phyloP scores from a whole-genome alignment of 2,329 filamentous ascomycete species.

The Claviceps sp. region DNA sequence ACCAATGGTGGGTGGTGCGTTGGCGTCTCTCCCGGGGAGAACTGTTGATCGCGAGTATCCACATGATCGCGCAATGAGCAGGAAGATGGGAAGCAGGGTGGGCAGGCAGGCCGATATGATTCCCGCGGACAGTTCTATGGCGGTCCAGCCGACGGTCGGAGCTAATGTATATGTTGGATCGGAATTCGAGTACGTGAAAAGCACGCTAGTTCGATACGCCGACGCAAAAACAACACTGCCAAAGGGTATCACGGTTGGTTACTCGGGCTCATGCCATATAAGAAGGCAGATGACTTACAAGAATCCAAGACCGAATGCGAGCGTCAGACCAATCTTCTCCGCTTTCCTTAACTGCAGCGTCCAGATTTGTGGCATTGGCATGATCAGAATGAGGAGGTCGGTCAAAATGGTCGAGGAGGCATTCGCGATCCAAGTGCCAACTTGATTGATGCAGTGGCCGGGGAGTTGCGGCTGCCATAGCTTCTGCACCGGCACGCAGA shows the following conservation, averaged over 20 bases:
- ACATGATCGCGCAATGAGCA: slow-evolving; percentile 22
- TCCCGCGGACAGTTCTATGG: slow-evolving; percentile 34
- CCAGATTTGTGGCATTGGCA: slow-evolving; percentile 34
- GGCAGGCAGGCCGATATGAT: slow-evolving; percentile 41
- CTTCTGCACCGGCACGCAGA: slow-evolving; percentile 36
- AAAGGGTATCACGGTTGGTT: neutral
- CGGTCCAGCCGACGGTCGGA: slow-evolving; percentile 32
- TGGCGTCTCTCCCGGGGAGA: slow-evolving; percentile 13
- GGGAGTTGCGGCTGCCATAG: slow-evolving; percentile 32
- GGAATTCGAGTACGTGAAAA: slow-evolving; percentile 27
- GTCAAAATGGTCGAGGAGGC: slow-evolving; percentile 32
- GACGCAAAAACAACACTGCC: slow-evolving; percentile 33
- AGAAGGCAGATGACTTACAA: slow-evolving; percentile 21
- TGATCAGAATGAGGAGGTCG: slow-evolving; percentile 29
- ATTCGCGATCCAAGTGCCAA: slow-evolving; percentile 37
- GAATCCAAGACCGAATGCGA: slow-evolving; percentile 31
- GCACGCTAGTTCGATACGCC: slow-evolving; percentile 31
- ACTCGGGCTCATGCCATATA: neutral
- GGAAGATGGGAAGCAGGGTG: slow-evolving; percentile 33
- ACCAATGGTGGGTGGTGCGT: slow-evolving; percentile 10
- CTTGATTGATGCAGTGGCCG: slow-evolving; percentile 34
- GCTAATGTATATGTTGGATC: slow-evolving; percentile 35
- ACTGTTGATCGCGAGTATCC: slow-evolving; percentile 23
- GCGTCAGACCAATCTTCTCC: slow-evolving; percentile 29
- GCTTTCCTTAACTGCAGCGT: slow-evolving; percentile 25